Percentiles rank a stretch among this genome's conserved stretches.
Conservation (phyloP, 441 rosid species). For the Brassica balearica region DNA sequence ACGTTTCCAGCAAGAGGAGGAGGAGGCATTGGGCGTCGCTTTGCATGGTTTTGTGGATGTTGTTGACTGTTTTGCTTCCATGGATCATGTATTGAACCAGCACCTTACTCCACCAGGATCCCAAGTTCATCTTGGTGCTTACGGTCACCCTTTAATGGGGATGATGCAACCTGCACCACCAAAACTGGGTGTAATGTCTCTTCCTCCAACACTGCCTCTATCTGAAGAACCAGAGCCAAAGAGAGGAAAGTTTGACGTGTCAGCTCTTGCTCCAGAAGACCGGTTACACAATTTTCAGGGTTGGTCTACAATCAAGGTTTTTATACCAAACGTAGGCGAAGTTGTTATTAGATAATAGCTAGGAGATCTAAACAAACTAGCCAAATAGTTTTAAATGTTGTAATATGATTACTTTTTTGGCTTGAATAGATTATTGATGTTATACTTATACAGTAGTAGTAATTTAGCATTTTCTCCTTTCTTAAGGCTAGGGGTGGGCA, state of each 20-base stretch:
- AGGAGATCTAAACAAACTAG: no score
- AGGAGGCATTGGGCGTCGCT: neutral
- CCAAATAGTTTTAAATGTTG: no score
- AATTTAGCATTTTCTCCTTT: no score
- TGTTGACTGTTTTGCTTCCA: neutral
- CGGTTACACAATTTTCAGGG: no score
- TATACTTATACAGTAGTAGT: no score
- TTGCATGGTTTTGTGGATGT: neutral
- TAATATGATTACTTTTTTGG: no score
- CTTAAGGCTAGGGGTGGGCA: no score
- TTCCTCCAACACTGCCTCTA: neutral
- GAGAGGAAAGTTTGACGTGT: neutral
- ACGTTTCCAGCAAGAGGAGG: neutral
- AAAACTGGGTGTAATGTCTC: neutral
- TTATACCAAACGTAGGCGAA: no score
- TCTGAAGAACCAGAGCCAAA: neutral
- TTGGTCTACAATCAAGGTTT: no score
- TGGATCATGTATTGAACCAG: neutral
- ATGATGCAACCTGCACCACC: neutral
- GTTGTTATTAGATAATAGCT: no score
- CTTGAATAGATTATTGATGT: no score
- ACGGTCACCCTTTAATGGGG: neutral
- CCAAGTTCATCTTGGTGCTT: neutral
- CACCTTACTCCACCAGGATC: neutral
- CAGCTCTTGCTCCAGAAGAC: no score